Percentiles rank a stretch among this genome's conserved stretches.
Evolutionary conservation across 169 alveolate species (phyloP).

Genomic region (Plasmodium knowlesi): DNA sequence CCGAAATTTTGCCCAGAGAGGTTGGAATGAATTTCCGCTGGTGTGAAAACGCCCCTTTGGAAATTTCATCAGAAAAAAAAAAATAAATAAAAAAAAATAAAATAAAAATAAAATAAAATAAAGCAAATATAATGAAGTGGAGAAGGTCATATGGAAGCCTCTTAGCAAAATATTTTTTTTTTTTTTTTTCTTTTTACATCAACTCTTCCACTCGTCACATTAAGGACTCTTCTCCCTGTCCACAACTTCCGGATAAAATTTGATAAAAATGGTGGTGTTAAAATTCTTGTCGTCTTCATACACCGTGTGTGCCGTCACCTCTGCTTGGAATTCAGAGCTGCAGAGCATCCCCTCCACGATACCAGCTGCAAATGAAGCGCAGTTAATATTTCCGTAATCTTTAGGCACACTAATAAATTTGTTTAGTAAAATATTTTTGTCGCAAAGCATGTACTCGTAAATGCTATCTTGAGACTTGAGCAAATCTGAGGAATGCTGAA

Average conservation of each 20-base stretch:
- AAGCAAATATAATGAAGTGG: background rate
- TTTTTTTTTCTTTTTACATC: background rate
- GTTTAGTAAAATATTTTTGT: conserved; percentile 80
- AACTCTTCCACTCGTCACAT: background rate
- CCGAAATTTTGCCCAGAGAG: too few species aligned
- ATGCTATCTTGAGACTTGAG: conserved; percentile 86
- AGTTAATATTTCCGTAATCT: conserved; percentile 85
- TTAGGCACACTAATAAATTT: conserved; percentile 83
- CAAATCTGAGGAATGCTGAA: conserved; percentile 86
- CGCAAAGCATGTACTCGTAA: conserved; percentile 86
- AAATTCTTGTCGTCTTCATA: conserved; percentile 77
- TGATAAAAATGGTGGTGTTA: conserved; percentile 84
- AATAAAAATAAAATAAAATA: too few species aligned
- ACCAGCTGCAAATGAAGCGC: conserved; percentile 90
- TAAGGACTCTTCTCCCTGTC: conserved; percentile 69
- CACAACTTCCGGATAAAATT: conserved; percentile 82
- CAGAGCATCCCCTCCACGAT: conserved; percentile 86
- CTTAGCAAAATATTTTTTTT: background rate
- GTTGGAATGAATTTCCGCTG: too few species aligned
- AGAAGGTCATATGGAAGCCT: background rate
- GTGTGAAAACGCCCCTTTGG: background rate
- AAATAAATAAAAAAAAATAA: too few species aligned
- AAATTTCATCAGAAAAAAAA: background rate
- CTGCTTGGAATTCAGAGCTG: conserved; percentile 88
- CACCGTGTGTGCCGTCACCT: conserved; percentile 87